Base-by-base conservation (phyloP, 257 asterid genomes). In the Vinca minor region DNA sequence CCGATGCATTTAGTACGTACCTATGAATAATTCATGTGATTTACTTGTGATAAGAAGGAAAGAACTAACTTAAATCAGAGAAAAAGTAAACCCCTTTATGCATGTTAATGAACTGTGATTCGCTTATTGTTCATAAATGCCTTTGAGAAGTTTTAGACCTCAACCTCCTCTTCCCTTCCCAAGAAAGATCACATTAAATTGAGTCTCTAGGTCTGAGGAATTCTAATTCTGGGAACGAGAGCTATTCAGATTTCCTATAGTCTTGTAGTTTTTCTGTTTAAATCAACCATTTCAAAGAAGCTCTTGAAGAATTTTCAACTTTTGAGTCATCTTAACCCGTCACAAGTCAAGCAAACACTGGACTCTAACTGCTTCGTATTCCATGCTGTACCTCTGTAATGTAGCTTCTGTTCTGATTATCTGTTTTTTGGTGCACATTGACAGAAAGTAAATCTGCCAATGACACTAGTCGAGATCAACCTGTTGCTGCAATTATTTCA, bases 361-460 rank as follows among this genome's bases (percentile, higher is more conserved):
- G 47, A 17, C 18, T 42, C 47, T 6, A 4, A 29, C 8, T 50
- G 32, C 13, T 34, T 12, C 14, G 31, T 34, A 31, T 26, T 18
- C 25, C 38, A 55, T 21, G 4, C 28, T 47, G 26, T 41, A 53
- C 23, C 50, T 62, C 32, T 49, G 13, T 49, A 36, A 1, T 28
- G 13, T 59, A 36, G 52, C 1, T 70, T 48, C n/a, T 57, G 56
- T 69, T 42, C 73, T 75, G 48, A 79, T 60, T 17, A 60, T 49
- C 70, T 63, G 67, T 68, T 55, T 78, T 20, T 13, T 62, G 68
- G 61, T 74, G 58, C 41, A 21, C 69, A 63, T 62, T 15, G 53
- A 49, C 92, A 86, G 98, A 86, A 73, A 75, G 80, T 67, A 88
- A 84, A 77, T 80, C 87, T 69, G 74, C 86, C 28, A 86, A 81